Evolutionary conservation across 2,329 filamentous ascomycete genomes (phyloP).

Genomic region (Pseudocercospora cruenta): DNA sequence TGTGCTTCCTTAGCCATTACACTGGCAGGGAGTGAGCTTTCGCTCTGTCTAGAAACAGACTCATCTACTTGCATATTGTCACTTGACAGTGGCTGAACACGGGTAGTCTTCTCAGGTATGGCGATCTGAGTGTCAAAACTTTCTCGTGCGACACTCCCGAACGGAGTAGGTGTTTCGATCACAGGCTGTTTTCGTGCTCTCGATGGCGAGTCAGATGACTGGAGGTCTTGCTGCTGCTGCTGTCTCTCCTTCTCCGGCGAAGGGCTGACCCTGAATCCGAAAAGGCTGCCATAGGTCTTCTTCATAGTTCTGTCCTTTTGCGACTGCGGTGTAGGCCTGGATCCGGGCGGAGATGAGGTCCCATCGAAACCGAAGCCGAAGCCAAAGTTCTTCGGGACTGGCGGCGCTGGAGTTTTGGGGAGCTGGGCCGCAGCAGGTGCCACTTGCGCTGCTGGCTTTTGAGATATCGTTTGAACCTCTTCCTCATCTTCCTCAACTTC

Average conservation of each 20-base stretch:
- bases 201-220: not conserved
- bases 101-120: not conserved
- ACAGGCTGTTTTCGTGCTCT: not conserved
- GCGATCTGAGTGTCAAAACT: not conserved
- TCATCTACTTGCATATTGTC: not conserved
- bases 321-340: slow-evolving; percentile 31
- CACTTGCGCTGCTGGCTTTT: not conserved
- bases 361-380: slow-evolving; percentile 28
- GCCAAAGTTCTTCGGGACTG: slow-evolving; percentile 15
- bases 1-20: not conserved
- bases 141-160: slow-evolving; percentile 4
- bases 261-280: slow-evolving; percentile 36
- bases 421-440: not conserved
- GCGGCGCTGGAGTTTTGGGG: slow-evolving; percentile 19
- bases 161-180: slow-evolving; percentile 17
- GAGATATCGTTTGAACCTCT: not conserved
- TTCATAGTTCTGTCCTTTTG: slow-evolving; percentile 36
- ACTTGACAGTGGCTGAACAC: not conserved
- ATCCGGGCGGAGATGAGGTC: slow-evolving; percentile 9
- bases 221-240: slow-evolving; percentile 3
- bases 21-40: not conserved
- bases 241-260: slow-evolving; percentile 26
- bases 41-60: not conserved
- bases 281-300: slow-evolving; percentile 36
- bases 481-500: not conserved